A percentile compares a stretch with the other conserved stretches of the same genome.
Conservation (phyloP, 352 stramenopile species). For the Saprolegnia parasitica region DNA sequence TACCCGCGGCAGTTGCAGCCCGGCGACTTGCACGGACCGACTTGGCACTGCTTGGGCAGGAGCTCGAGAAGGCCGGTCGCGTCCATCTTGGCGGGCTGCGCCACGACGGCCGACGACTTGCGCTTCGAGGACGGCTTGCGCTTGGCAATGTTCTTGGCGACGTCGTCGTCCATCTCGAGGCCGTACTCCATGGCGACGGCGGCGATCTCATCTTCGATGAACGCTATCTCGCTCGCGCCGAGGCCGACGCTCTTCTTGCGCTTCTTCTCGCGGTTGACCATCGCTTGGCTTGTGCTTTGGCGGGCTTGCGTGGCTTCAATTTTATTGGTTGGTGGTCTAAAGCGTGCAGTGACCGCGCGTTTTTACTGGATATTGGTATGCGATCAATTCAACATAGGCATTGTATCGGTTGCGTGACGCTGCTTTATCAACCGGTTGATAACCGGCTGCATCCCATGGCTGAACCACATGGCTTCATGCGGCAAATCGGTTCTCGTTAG, state of each 20-base stretch:
- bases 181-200: constrained; percentile 74
- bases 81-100: constrained; percentile 25
- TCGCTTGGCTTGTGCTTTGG: neutral
- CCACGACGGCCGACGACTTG: constrained; percentile 36
- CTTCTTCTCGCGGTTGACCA: constrained; percentile 37
- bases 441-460: too few species aligned
- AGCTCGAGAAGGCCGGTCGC: constrained; percentile 40
- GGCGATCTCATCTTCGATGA: constrained; percentile 83
- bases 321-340: neutral
- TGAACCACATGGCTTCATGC: too few species aligned
- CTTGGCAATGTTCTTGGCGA: constrained; percentile 52
- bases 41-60: constrained; percentile 46
- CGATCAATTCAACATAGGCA: neutral
- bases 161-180: constrained; percentile 60
- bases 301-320: neutral
- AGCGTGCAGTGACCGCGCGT: too few species aligned
- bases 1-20: constrained; percentile 47
- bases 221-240: constrained; percentile 67
- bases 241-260: constrained; percentile 68
- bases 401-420: neutral
- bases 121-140: constrained; percentile 44
- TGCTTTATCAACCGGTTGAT: neutral
- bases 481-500: neutral
- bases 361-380: neutral
- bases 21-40: constrained; percentile 54